Evolutionary conservation across 768 basidiomycete genomes (phyloP).

Genomic region (Mycena venus): DNA sequence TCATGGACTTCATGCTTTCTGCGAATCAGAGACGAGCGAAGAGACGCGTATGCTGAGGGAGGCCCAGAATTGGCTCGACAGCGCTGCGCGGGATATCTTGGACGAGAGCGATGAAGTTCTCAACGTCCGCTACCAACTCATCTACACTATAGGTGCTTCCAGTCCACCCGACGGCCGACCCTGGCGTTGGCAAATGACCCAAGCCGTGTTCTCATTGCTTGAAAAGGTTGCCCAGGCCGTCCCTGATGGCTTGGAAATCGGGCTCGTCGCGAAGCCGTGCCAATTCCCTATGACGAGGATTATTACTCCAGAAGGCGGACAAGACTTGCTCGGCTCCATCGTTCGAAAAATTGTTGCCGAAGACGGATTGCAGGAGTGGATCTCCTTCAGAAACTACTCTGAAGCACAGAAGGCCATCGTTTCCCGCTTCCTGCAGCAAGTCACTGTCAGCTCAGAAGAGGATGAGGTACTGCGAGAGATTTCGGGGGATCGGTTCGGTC

Average conservation of each 20-base stretch:
- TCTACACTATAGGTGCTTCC: conserved; percentile 60
- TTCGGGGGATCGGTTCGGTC: background rate
- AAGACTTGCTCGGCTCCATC: background rate
- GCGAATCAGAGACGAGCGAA: background rate
- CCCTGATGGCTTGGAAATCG: conserved; percentile 39
- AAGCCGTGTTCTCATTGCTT: conserved; percentile 50
- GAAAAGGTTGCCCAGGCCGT: conserved; percentile 30
- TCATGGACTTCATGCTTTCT: conserved; percentile 43
- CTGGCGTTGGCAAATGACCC: conserved; percentile 57
- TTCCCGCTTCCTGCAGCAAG: conserved; percentile 3
- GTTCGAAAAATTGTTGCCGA: background rate
- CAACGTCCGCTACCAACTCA: conserved; percentile 60
- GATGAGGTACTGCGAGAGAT: conserved; percentile 31
- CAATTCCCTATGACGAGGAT: conserved; percentile 20
- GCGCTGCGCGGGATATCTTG: conserved; percentile 52
- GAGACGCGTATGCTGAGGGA: background rate
- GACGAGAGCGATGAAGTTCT: conserved; percentile 66
- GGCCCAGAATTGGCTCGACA: conserved; percentile 43
- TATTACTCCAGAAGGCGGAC: background rate
- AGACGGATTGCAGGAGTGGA: conserved; percentile 10
- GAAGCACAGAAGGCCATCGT: background rate
- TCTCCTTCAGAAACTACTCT: conserved; percentile 20
- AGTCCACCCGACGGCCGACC: conserved; percentile 53
- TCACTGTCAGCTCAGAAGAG: background rate
- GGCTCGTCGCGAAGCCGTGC: background rate